Percentiles rank a stretch among this genome's conserved stretches.
phyloP scores from a whole-genome alignment of 2,329 filamentous ascomycete genomes.

The Fusarium paranaense region DNA sequence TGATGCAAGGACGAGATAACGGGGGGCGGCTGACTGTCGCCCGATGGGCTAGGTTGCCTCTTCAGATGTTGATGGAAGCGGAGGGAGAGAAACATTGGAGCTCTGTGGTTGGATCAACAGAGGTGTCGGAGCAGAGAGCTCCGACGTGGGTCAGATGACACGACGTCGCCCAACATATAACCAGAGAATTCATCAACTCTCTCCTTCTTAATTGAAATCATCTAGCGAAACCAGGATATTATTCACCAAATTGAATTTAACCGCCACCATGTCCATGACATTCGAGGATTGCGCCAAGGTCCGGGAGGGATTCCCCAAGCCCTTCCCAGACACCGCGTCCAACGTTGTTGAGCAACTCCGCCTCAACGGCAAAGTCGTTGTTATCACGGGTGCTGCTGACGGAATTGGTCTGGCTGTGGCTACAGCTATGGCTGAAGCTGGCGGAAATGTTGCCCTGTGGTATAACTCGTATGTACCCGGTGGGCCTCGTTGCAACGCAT shows the following conservation, averaged over 20 bases:
- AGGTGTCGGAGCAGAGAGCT: neutral
- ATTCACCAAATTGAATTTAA: neutral
- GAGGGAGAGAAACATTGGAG: neutral
- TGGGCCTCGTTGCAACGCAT: neutral
- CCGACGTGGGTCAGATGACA: neutral
- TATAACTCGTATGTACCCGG: constrained; percentile 24
- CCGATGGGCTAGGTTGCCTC: neutral
- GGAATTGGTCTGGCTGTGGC: constrained; percentile 59
- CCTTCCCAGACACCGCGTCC: constrained; percentile 28
- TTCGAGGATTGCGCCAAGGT: constrained; percentile 34
- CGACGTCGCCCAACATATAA: neutral
- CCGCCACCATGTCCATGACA: constrained; percentile 44
- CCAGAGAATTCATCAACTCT: neutral
- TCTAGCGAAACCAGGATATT: neutral
- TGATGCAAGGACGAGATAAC: neutral
- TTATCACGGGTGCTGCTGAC: constrained; percentile 59
- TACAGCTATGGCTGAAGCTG: constrained; percentile 60
- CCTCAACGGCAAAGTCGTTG: constrained; percentile 55
- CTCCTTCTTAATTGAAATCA: neutral
- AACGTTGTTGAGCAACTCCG: constrained; percentile 60
- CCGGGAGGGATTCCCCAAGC: constrained; percentile 41
- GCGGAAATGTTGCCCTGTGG: constrained; percentile 52
- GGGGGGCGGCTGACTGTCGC: neutral
- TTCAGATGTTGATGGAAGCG: neutral
- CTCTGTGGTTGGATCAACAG: neutral